Conservation (phyloP, 2,329 filamentous ascomycete species). For the Aspergillus tubingensis region DNA sequence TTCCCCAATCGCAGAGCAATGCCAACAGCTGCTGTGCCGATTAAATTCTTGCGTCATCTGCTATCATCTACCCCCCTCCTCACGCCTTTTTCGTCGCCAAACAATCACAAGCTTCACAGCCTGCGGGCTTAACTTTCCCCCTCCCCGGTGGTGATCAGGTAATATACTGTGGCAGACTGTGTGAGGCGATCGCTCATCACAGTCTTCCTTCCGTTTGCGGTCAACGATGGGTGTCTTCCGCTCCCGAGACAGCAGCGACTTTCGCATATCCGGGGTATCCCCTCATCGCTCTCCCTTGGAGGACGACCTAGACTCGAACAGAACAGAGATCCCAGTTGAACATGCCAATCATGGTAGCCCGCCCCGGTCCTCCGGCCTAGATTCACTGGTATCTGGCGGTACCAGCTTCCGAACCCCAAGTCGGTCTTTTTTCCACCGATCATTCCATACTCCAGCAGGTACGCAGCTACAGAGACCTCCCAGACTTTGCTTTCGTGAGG, state of each 20-base stretch:
- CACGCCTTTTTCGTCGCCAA: neutral
- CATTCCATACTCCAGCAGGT: constrained; percentile 47
- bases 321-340: constrained; percentile 29
- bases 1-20: constrained; percentile 12
- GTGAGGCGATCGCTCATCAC: neutral
- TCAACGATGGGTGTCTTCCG: constrained; percentile 32
- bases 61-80: constrained; percentile 6
- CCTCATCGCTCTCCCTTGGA: constrained; percentile 24
- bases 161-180: neutral
- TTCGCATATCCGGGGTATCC: constrained; percentile 29
- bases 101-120: neutral
- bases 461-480: constrained; percentile 13
- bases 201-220: neutral
- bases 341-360: constrained; percentile 32
- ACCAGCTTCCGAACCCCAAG: constrained; percentile 44
- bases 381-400: constrained; percentile 32
- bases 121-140: constrained; percentile 1
- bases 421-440: constrained; percentile 49
- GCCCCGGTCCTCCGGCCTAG: constrained; percentile 28
- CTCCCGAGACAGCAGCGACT: constrained; percentile 33
- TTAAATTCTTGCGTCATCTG: constrained; percentile 23
- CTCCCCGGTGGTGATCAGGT: neutral
- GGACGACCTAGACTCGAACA: constrained; percentile 25
- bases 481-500: neutral
- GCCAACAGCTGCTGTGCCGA: constrained; percentile 14